Evolutionary conservation across 306 rosid genomes (phyloP), one percentile per base, ranked within the genome.

Genomic region (Cicer chorassanicum): DNA sequence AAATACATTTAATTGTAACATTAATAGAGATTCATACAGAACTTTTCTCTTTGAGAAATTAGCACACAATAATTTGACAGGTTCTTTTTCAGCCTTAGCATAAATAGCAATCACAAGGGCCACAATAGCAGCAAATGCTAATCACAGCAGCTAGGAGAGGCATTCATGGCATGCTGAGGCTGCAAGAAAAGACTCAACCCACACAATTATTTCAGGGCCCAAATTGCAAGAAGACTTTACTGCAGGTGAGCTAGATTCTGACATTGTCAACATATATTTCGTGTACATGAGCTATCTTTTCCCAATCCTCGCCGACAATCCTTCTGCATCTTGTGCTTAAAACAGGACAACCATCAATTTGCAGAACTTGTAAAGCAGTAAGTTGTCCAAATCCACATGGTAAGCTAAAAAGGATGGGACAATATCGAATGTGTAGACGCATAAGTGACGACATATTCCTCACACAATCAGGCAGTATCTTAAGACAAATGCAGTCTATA

Each of bases 221-320:
- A 24, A 24, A 24, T 24, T 24, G 34, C 34, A 24, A 24, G 34
- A 24, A 24, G 34, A 2, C 34, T 24, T 24, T 24, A 24, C 4
- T 24, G 34, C 34, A 24, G 24, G 34, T 53, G 21, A 36, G n/a
- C 45, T 59, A 59, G 9, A 68, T 68, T 49, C 40, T 68, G 61
- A 68, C 61, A 68, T 36, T 68, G 61, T 70, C 74, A 1, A 70
- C 48, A 50, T n/a, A 50, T 15, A 69, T 69, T 39, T 65, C 40
- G 7, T 19, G 75, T 29, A 80, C 64, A 40, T 56, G 79, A 65
- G 75, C 56, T 43, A 80, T 72, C 70, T 73, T 67, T 51, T 70
- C 34, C 70, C 83, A 80, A 65, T 80, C 83, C 13, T 65, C 55
- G 7, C 79, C 70, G 36, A 34, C 68, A 44, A 34, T 46, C 64